Evolutionary conservation across 371 early-diverging fungal genomes (phyloP).

Genomic region (Mucor plumbeus): DNA sequence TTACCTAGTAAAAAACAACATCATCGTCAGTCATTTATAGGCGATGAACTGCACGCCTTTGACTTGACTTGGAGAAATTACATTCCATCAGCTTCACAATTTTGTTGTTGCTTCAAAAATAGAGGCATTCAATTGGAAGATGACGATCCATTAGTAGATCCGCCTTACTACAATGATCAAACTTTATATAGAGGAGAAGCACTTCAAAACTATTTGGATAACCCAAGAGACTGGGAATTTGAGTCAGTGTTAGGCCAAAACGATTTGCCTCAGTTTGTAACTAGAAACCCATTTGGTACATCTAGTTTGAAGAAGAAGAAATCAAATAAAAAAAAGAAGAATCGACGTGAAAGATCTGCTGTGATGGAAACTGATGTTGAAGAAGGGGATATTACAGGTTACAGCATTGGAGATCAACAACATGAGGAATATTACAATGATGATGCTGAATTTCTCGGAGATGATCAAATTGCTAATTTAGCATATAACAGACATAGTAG

Average conservation of each 20-base stretch:
- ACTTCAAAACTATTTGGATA: constrained; percentile 32
- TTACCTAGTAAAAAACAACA: constrained; percentile 21
- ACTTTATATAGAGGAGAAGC: constrained; percentile 32
- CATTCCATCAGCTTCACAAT: constrained; percentile 38
- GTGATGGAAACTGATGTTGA: constrained; percentile 31
- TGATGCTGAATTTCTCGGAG: constrained; percentile 51
- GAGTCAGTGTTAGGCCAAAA: constrained; percentile 30
- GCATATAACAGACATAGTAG: constrained; percentile 28
- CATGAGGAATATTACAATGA: constrained; percentile 15
- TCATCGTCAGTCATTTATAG: constrained; percentile 8
- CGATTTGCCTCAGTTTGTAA: constrained; percentile 35
- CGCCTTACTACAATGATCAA: constrained; percentile 41
- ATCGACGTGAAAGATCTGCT: constrained; percentile 16
- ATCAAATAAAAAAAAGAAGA: constrained; percentile 22
- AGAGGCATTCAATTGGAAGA: constrained; percentile 40
- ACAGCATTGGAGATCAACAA: constrained; percentile 20
- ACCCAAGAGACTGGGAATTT: constrained; percentile 39
- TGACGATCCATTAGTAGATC: constrained; percentile 34
- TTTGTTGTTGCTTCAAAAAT: constrained; percentile 32
- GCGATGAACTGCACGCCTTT: constrained; percentile 37
- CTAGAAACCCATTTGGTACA: constrained; percentile 50
- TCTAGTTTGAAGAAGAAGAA: constrained; percentile 25
- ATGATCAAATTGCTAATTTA: constrained; percentile 48
- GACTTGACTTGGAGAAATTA: constrained; percentile 57
- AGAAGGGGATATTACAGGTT: constrained; percentile 29